These are phyloP conservation scores for Candida pseudoglaebosa DNA, from an alignment of 805 yeast species.

Conservation along the genomic window DNA sequence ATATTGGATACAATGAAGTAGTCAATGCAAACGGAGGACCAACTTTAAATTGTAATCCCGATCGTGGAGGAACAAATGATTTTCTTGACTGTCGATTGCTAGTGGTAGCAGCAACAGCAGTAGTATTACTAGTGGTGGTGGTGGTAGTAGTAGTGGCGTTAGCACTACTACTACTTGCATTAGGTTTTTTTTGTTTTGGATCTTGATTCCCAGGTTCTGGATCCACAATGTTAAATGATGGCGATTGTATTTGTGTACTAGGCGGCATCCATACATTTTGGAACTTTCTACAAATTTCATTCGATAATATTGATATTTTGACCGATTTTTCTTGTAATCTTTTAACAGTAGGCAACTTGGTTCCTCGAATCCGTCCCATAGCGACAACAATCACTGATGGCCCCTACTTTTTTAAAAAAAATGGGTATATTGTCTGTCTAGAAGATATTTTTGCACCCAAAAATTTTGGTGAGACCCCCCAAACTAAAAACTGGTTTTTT, in stretches of 20 bases:
- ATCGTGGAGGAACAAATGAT: conserved; percentile 58
- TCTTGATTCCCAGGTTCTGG: not conserved
- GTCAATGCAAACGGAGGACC: conserved; percentile 57
- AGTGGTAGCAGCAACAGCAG: too few species aligned
- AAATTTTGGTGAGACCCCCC: not conserved
- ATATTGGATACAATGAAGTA: conserved; percentile 18
- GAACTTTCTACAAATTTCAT: not conserved
- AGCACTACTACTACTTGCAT: too few species aligned
- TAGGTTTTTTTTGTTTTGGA: not conserved
- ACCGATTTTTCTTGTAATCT: not conserved
- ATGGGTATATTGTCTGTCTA: not conserved
- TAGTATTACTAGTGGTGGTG: too few species aligned
- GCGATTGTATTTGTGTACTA: not conserved
- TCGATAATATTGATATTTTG: not conserved
- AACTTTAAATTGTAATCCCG: conserved; percentile 58
- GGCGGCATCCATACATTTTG: not conserved
- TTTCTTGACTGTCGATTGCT: conserved; percentile 6
- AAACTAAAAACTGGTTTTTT: too few species aligned
- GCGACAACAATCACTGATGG: not conserved
- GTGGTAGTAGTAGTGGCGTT: too few species aligned
- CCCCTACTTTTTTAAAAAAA: not conserved
- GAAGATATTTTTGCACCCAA: conserved; percentile 1
- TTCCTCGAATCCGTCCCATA: not conserved
- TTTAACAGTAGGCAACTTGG: not conserved
- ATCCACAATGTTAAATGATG: not conserved